Percentiles rank a stretch among this genome's conserved stretches.
These are phyloP conservation scores for Plasmodium blacklocki DNA, from an alignment of 169 alveolate species.

Conservation along the genomic window DNA sequence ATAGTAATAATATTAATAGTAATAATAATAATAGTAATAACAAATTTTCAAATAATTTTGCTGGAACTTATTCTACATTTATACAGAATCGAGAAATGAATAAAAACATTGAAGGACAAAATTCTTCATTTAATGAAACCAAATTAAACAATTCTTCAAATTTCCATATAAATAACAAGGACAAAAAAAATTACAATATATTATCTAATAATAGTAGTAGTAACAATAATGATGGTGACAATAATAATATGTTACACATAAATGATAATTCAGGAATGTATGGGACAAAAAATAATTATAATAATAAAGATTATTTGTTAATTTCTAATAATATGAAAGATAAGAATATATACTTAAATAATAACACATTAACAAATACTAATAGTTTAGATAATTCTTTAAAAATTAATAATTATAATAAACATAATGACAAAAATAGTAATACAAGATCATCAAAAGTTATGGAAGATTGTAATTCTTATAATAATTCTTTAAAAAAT, in stretches of 20 bases:
- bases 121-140: slow-evolving; percentile 21
- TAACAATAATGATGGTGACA: background rate
- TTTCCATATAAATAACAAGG: slow-evolving; percentile 24
- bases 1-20: slow-evolving; percentile 1
- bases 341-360: slow-evolving; percentile 7
- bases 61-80: slow-evolving; percentile 3
- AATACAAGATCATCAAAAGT: background rate
- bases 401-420: slow-evolving; percentile 30
- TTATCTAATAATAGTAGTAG: background rate
- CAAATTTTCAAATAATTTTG: slow-evolving; percentile 15
- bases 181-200: slow-evolving; percentile 18
- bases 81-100: slow-evolving; percentile 11
- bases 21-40: background rate
- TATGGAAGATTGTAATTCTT: slow-evolving; percentile 6
- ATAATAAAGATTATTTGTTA: slow-evolving; percentile 28
- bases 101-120: slow-evolving; percentile 9
- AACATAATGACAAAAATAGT: slow-evolving; percentile 18
- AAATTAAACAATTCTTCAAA: slow-evolving; percentile 48
- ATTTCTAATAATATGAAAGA: slow-evolving; percentile 27
- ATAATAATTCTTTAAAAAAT: slow-evolving; percentile 7
- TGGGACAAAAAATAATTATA: slow-evolving; percentile 23
- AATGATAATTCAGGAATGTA: slow-evolving; percentile 23
- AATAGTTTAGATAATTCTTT: slow-evolving; percentile 21
- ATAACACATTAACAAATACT: slow-evolving; percentile 2
- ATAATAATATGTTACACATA: slow-evolving; percentile 8